Evolutionary conservation across 257 asterid genomes (phyloP), one percentile per base, ranked within the genome.

Genomic region (Plectranthus barbatus): DNA sequence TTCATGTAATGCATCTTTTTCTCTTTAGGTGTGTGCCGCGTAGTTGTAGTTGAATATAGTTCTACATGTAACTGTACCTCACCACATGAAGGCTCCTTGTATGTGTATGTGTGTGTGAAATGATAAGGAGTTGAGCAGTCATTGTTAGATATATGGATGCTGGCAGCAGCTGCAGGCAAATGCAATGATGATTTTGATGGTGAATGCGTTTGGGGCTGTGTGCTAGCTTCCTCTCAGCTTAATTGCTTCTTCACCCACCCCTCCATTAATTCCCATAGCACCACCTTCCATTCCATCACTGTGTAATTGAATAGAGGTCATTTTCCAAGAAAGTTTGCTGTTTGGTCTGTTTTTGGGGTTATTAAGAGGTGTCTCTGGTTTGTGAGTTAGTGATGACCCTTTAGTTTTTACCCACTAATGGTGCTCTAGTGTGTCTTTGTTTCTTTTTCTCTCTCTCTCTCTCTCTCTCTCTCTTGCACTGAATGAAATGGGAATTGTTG

Each of bases 401-500:
- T 29, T 64, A 55, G 58, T 48, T 62, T 74, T 56, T 50, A 50
- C 67, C 71, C 31, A 68, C 61, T 74, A 75, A 80, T 83, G 83
- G 70, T 63, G 20, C 36, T 65, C 0, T 79, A 47, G 76, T 53
- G 58, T 44, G 71, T 20, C 53, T 49, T 19, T 59, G 5, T 75
- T 18, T 51, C 3, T 58, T 36, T 41, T 17, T 21, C 13, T n/a
- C 13, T 29, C 8, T 13, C n/a, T 14, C n/a, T 49, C 13, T 18
- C 12, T 45, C n/a, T 13, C n/a, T 14, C n/a, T 49, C 13, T 18
- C 12, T 45, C n/a, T 46, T 12, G 81, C 93, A 82, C 89, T 83
- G 95, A 85, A 87, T 81, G 94, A 80, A 78, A 84, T 85, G 90
- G 90, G 71, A 47, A 64, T 41, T 60, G 49, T 60, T 56, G 62